A percentile compares a stretch with the other conserved stretches of the same genome.
Evolutionary conservation across 148 eudicot genomes (phyloP).

Genomic region (Nepenthes gracilis): DNA sequence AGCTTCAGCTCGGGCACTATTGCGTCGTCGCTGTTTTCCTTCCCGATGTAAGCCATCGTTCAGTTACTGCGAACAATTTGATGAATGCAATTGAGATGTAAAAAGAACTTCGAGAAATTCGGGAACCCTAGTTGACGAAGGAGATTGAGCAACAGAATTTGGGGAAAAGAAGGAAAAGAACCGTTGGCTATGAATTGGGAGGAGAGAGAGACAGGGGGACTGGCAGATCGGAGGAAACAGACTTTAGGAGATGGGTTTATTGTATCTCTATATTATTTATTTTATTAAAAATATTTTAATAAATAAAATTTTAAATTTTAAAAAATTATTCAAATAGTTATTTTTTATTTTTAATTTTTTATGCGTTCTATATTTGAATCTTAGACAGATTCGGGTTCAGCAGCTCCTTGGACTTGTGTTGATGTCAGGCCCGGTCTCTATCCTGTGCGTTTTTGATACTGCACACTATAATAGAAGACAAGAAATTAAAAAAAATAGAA

Average conservation of each 20-base stretch:
- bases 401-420: too few species aligned
- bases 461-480: too few species aligned
- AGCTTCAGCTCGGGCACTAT: conserved; percentile 5
- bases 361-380: too few species aligned
- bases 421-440: too few species aligned
- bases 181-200: not conserved
- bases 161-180: not conserved
- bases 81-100: not conserved
- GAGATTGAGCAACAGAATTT: not conserved
- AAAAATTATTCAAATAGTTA: too few species aligned
- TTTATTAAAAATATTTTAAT: too few species aligned
- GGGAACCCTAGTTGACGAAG: not conserved
- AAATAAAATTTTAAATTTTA: too few species aligned
- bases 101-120: not conserved
- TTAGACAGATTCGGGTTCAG: too few species aligned
- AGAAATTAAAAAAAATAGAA: too few species aligned
- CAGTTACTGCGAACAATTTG: not conserved
- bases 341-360: too few species aligned
- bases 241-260: not conserved
- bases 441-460: too few species aligned
- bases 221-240: not conserved
- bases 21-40: conserved; percentile 1
- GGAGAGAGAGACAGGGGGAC: not conserved
- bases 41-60: conserved; percentile 1
- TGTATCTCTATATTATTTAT: too few species aligned